Evolutionary conservation across 805 yeast species (phyloP), one percentile per base, ranked within the genome.

Genomic region (Myxozyma geophila): DNA sequence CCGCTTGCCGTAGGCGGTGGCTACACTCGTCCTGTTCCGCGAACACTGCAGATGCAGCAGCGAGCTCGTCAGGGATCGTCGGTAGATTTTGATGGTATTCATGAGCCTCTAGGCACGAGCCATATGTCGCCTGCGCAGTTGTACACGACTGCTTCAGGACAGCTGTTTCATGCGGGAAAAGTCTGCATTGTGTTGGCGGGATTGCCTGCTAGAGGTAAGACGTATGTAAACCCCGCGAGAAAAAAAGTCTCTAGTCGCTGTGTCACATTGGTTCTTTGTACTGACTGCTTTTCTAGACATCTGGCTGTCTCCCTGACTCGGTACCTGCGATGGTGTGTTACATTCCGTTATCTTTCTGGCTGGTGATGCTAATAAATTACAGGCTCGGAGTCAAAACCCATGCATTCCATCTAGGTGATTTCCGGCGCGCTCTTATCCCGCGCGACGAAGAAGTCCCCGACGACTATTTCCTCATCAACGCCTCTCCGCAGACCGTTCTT

Each of bases 181-280:
- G 86, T 95, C 50, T 85, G 96, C 70, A 88, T 95, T 58, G 90
- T 89, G 3, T 81, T 95, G 69, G 93, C 90, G 4, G 99, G 99
- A 0, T 80, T 92, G 64, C 98, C 99, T 1, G 98, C 97, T 0
- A 82, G 98, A 54, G 98, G 98, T 1, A 95, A 95, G 74, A 95
- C 99, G 64, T 63, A 54, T 6, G 66, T 54, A 41, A 37, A 17
- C 10, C 39, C n/a, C n/a, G n/a, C 21, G 4, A 8, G 13, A 7
- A 9, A 2, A 6, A 33, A 5, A 19, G 21, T 15, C n/a, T 43
- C 5, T 43, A 43, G 13, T 15, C 15, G 10, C 15, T 28, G 28
- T 28, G 5, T 2, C 28, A 5, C 28, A 28, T 28, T 28, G 28
- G 28, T 28, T 28, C 28, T 23, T 39, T 37, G n/a, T 21, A 35